Evolutionary conservation across 1,284 basidiomycete genomes (phyloP), one percentile per base, ranked within the genome.

Genomic region (Malassezia sp.): DNA sequence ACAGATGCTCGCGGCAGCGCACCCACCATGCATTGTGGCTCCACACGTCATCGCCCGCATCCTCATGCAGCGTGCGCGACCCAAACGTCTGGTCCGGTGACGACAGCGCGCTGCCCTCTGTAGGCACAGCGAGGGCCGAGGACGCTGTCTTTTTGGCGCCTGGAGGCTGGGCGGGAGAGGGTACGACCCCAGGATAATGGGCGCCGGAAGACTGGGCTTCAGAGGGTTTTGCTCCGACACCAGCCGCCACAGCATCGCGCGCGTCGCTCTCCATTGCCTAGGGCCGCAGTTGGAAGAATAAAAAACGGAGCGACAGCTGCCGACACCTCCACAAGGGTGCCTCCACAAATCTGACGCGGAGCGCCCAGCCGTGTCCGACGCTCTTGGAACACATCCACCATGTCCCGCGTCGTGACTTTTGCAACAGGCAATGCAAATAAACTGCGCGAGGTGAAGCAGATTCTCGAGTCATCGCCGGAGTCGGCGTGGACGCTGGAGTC

Each of bases 391-490:
- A 45, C 42, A 28, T 41, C 2, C 2, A 40, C 23, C 30, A 56
- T 56, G 54, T 22, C 35, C n/a, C 48, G 28, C 15, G 33, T 38
- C 17, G 23, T 67, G 17, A 64, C 60, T 1, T 95, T 95, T 67
- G 86, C 95, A 15, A 95, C 90, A 1, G 87, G 89, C 32, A 96
- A 96, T 71, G 79, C 81, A 26, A 89, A 91, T 75, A 97, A 97
- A 73, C 77, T 96, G 23, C 78, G 77, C 49, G 90, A 97, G 73
- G 88, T 91, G 39, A 79, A 81, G 57, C 76, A 77, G 30, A 89
- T 90, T 61, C 50, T 63, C 28, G 54, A 53, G 3, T 35, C 51
- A 17, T 46, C 55, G 8, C 50, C 56, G 27, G 33, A 38, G 42
- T 53, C 56, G 12, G 40, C 46, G 4, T 54, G 50, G 42, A 39